phyloP scores from a whole-genome alignment of 2,329 filamentous ascomycete genomes.

The Aureobasidium sp. region DNA sequence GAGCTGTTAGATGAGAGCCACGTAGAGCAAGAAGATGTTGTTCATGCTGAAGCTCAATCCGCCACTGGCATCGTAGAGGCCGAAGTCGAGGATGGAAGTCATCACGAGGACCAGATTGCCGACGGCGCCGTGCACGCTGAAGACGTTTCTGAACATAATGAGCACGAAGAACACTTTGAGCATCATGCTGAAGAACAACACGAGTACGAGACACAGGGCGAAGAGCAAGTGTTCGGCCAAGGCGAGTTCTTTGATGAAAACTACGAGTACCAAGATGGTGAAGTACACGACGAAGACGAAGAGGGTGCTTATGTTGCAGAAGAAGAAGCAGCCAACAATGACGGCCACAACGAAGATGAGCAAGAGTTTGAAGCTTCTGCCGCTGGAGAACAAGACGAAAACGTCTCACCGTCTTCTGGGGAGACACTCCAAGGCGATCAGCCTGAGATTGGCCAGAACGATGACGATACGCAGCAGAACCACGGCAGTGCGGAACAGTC shows the following conservation, averaged over 20 bases:
- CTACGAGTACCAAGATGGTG: background rate
- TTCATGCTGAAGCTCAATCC: background rate
- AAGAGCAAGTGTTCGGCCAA: constrained; percentile 16
- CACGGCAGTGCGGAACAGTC: background rate
- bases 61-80: background rate
- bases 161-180: background rate
- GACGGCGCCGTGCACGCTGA: background rate
- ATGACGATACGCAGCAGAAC: background rate
- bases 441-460: background rate
- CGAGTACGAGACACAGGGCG: constrained; percentile 10
- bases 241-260: constrained; percentile 14
- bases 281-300: constrained; percentile 9
- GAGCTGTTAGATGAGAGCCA: background rate
- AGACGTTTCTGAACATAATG: constrained; percentile 2
- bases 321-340: background rate
- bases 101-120: background rate
- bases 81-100: background rate
- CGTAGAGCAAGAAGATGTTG: constrained; percentile 5
- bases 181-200: background rate
- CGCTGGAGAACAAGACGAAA: background rate
- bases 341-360: background rate
- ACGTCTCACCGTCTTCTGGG: background rate
- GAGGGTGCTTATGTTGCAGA: constrained; percentile 10
- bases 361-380: background rate
- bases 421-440: background rate